These are phyloP conservation scores for Aspergillus sp. DNA, from an alignment of 2,329 filamentous ascomycete species.

Conservation along the genomic window DNA sequence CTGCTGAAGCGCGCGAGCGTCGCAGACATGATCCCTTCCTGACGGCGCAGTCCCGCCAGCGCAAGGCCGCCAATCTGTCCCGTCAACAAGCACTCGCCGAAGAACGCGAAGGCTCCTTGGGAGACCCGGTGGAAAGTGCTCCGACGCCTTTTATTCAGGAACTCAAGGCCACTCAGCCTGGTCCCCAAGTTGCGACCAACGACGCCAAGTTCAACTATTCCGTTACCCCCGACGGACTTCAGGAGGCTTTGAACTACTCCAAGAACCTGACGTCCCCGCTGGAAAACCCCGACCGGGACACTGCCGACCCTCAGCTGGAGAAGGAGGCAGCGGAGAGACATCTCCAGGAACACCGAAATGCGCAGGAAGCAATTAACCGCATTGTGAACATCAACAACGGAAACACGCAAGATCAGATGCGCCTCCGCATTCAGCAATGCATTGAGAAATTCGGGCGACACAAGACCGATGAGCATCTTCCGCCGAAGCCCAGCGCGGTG, in stretches of 20 bases:
- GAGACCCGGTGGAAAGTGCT: constrained; percentile 76
- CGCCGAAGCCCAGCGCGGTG: constrained; percentile 53
- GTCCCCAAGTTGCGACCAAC: constrained; percentile 11
- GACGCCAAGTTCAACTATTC: constrained; percentile 68
- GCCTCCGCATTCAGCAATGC: constrained; percentile 80
- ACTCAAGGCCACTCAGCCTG: constrained; percentile 21
- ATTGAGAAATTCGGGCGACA: constrained; percentile 88
- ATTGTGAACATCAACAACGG: constrained; percentile 77
- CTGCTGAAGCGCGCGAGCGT: constrained; percentile 62
- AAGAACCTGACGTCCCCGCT: constrained; percentile 56
- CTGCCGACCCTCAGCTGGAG: constrained; percentile 37
- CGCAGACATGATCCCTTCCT: constrained; percentile 76
- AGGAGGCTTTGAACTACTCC: constrained; percentile 64
- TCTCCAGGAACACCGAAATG: constrained; percentile 60
- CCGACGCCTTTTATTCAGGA: constrained; percentile 72
- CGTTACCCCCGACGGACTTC: constrained; percentile 65
- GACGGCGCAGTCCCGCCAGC: constrained; percentile 74
- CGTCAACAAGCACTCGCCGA: constrained; percentile 68
- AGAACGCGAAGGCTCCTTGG: constrained; percentile 63
- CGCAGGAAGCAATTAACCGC: constrained; percentile 70
- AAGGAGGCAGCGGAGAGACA: constrained; percentile 45
- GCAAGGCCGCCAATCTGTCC: constrained; percentile 77
- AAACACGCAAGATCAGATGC: constrained; percentile 72
- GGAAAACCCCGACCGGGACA: constrained; percentile 25
- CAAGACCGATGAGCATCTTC: constrained; percentile 71